Evolutionary conservation across 306 rosid species (phyloP).

Genomic region (Corylus avellana): DNA sequence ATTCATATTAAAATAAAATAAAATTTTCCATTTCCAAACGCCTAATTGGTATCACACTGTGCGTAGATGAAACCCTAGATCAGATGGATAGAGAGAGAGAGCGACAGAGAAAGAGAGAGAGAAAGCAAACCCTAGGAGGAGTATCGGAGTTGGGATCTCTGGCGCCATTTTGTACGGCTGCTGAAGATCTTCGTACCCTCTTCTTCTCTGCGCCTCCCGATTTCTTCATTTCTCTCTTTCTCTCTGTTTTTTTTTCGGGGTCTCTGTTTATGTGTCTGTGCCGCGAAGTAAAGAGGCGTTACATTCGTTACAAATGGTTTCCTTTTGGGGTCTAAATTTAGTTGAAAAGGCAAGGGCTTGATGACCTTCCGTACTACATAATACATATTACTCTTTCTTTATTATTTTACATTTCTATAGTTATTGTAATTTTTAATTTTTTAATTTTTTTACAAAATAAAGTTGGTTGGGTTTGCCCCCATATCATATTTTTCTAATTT

Average conservation of each 20-base stretch:
- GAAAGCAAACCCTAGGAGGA: constrained; percentile 72
- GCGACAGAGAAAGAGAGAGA: constrained; percentile 9
- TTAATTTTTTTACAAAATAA: too few species aligned
- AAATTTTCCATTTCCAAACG: not conserved
- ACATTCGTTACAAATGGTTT: not conserved
- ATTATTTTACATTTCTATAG: too few species aligned
- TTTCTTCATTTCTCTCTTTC: constrained; percentile 65
- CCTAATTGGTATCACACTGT: not conserved
- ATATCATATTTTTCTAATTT: too few species aligned
- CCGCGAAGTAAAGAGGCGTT: not conserved
- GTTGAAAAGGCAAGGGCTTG: too few species aligned
- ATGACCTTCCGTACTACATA: too few species aligned
- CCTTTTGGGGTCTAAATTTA: not conserved
- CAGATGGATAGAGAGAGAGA: constrained; percentile 26
- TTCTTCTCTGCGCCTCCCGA: constrained; percentile 91
- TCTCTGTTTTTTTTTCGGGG: not conserved
- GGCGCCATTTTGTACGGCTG: constrained; percentile 62
- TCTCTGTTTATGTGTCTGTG: not conserved
- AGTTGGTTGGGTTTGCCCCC: too few species aligned
- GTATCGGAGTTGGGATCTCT: constrained; percentile 82
- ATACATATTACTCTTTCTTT: too few species aligned
- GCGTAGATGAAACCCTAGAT: constrained; percentile 40
- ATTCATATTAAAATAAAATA: not conserved
- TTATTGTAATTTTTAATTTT: too few species aligned
- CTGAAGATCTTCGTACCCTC: constrained; percentile 78